phyloP scores from a whole-genome alignment of 352 stramenopile genomes.

The Blastocystis sp. region DNA sequence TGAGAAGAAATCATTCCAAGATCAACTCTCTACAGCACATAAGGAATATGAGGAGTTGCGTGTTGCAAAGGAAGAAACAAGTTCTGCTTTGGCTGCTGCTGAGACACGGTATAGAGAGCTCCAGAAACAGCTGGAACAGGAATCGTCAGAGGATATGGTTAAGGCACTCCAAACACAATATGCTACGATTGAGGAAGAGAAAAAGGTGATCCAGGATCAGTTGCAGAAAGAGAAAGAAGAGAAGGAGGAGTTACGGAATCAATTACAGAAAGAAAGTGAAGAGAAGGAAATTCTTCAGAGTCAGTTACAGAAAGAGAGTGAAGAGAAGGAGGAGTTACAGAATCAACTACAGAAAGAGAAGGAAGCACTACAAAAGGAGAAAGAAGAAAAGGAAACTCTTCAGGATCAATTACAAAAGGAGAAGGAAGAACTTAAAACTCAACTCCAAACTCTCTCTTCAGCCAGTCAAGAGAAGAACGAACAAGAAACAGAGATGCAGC shows the following conservation, averaged over 20 bases:
- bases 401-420: neutral
- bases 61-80: neutral
- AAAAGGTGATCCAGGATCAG: neutral
- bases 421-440: neutral
- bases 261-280: neutral
- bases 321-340: neutral
- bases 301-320: slow-evolving; percentile 18
- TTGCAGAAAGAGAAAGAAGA: neutral
- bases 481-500: slow-evolving; percentile 14
- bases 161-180: neutral
- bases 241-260: slow-evolving; percentile 1
- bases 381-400: slow-evolving; percentile 16
- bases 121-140: neutral
- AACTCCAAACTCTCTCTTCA: neutral
- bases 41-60: neutral
- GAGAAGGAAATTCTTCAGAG: slow-evolving; percentile 15
- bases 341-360: neutral
- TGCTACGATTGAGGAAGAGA: neutral
- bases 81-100: neutral
- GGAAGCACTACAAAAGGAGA: neutral
- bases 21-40: neutral
- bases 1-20: neutral
- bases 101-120: neutral
- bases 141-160: neutral
- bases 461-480: neutral